phyloP scores from a whole-genome alignment of 2,329 filamentous ascomycete species.

The Eutypella sp. region DNA sequence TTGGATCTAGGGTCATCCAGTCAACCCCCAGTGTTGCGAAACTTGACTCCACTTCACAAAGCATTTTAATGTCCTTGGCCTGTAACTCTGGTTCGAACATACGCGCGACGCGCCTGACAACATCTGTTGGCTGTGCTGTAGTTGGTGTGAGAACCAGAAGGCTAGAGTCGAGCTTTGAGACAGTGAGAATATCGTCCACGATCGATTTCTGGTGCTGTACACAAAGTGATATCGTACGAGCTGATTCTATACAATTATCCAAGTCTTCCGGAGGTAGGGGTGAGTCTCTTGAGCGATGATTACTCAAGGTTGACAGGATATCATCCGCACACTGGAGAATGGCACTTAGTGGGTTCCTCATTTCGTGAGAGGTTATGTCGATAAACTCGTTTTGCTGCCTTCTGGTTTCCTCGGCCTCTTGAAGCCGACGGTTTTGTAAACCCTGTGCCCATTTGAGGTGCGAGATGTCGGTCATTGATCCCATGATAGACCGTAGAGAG shows the following conservation, averaged over 20 bases:
- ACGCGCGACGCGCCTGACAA: constrained; percentile 64
- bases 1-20: constrained; percentile 67
- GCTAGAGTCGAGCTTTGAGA: constrained; percentile 72
- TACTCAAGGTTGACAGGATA: constrained; percentile 30
- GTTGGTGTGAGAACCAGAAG: constrained; percentile 68
- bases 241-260: constrained; percentile 46
- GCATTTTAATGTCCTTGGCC: constrained; percentile 62
- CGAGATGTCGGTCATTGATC: constrained; percentile 38
- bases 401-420: constrained; percentile 32
- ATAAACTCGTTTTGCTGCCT: constrained; percentile 53
- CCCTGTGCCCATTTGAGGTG: constrained; percentile 39
- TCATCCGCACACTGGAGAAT: constrained; percentile 55
- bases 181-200: constrained; percentile 68
- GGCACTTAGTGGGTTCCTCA: constrained; percentile 50
- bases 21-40: constrained; percentile 54
- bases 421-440: constrained; percentile 30
- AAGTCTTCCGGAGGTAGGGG: constrained; percentile 29
- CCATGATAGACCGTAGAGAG: constrained; percentile 32
- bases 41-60: constrained; percentile 58
- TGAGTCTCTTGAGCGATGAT: constrained; percentile 18
- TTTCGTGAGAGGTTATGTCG: constrained; percentile 47
- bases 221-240: constrained; percentile 56
- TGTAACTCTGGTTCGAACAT: constrained; percentile 76
- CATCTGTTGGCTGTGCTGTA: constrained; percentile 60
- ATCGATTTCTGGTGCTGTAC: constrained; percentile 77